Percentiles rank a stretch among this genome's conserved stretches.
Conservation (phyloP, 345 rosid species). For the Mercurialis annua region DNA sequence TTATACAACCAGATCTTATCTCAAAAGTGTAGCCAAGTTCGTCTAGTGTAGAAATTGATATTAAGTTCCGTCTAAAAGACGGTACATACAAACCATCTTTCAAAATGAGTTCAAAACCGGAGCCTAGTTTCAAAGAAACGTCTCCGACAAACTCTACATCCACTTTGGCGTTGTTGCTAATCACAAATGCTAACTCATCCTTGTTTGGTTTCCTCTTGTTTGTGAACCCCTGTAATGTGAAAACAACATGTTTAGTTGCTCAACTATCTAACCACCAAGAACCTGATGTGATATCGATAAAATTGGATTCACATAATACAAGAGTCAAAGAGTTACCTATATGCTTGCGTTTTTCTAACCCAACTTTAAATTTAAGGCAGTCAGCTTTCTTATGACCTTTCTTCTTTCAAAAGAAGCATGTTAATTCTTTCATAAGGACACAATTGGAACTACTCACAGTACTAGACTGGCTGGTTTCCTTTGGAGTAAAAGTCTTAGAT, state of each 20-base stretch:
- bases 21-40: no score
- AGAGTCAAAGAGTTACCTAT: background rate
- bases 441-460: no score
- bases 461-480: no score
- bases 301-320: background rate
- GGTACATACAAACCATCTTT: background rate
- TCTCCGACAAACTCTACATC: no score
- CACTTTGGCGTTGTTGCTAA: no score
- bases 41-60: no score
- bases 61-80: no score
- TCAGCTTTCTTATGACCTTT: background rate
- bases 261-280: background rate
- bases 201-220: no score
- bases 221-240: background rate
- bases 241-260: background rate
- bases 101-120: background rate
- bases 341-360: background rate
- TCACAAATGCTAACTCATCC: no score
- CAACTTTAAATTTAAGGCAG: background rate
- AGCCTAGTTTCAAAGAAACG: no score
- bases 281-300: background rate
- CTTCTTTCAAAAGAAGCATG: background rate
- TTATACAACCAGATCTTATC: no score
- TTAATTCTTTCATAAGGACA: background rate
- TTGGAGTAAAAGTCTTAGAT: no score